Percentiles rank a stretch among this genome's conserved stretches.
Evolutionary conservation across 345 rosid genomes (phyloP).

Genomic region (Acer campestre): DNA sequence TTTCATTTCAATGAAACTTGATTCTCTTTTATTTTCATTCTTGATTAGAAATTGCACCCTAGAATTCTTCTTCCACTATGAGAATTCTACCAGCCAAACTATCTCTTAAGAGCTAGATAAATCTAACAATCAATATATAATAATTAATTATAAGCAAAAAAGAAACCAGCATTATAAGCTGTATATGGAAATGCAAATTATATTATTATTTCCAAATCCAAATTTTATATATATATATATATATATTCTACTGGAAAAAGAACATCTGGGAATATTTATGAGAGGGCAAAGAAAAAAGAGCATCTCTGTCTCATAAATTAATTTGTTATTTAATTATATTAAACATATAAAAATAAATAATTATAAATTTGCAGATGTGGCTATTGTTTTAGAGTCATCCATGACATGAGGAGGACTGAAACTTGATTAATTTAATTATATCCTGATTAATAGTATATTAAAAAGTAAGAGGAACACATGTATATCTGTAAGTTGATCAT

Average conservation of each 20-base stretch:
- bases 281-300: conserved; percentile 7
- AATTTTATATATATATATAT: no score
- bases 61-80: no score
- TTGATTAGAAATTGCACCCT: no score
- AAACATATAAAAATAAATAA: background rate
- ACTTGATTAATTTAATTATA: conserved; percentile 4
- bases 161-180: no score
- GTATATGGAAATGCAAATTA: no score
- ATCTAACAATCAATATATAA: background rate
- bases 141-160: no score
- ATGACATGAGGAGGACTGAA: conserved; percentile 32
- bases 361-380: conserved; percentile 15
- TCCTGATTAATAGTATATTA: background rate
- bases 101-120: no score
- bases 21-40: no score
- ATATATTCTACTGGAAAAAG: background rate
- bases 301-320: conserved; percentile 13
- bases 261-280: conserved; percentile 4
- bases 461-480: conserved; percentile 13
- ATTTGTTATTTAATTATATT: background rate
- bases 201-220: background rate
- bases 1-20: no score
- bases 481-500: conserved; percentile 25
- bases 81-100: no score
- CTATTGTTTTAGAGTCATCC: conserved; percentile 24